Evolutionary conservation across 352 stramenopile genomes (phyloP).

Genomic region (Globisporangium camurandrum): DNA sequence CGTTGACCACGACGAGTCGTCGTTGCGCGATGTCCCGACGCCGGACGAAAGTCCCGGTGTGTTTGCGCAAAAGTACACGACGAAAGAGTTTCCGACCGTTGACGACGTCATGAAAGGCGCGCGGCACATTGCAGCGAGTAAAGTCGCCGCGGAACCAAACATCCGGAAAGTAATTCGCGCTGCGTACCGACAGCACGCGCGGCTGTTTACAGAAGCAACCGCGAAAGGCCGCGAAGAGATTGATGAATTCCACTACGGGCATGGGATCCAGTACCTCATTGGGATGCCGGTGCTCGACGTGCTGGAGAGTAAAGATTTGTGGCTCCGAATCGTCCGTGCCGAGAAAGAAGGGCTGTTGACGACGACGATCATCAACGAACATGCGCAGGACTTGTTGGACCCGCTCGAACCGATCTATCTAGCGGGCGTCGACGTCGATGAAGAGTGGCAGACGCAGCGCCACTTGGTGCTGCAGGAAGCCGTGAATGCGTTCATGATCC

Average conservation of each 20-base stretch:
- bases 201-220: slow-evolving; percentile 71
- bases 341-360: slow-evolving; percentile 83
- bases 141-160: slow-evolving; percentile 80
- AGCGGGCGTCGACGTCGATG: slow-evolving; percentile 42
- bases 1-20: slow-evolving; percentile 61
- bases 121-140: slow-evolving; percentile 81
- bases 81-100: slow-evolving; percentile 77
- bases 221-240: slow-evolving; percentile 81
- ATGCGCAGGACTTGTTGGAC: slow-evolving; percentile 76
- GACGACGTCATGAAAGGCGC: slow-evolving; percentile 86
- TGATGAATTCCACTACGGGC: slow-evolving; percentile 84
- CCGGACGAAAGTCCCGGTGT: slow-evolving; percentile 65
- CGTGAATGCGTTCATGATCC: slow-evolving; percentile 76
- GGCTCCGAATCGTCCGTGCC: slow-evolving; percentile 63
- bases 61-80: slow-evolving; percentile 69
- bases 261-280: slow-evolving; percentile 82
- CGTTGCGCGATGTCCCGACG: slow-evolving; percentile 58
- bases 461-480: slow-evolving; percentile 81
- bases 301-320: slow-evolving; percentile 67
- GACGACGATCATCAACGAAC: slow-evolving; percentile 73
- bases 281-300: slow-evolving; percentile 81
- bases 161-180: slow-evolving; percentile 80
- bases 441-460: slow-evolving; percentile 83
- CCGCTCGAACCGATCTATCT: slow-evolving; percentile 73
- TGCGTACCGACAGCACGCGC: slow-evolving; percentile 71